Evolutionary conservation across 352 stramenopile species (phyloP), one percentile per base, ranked within the genome.

Genomic region (Salisapilia sapeloensis): DNA sequence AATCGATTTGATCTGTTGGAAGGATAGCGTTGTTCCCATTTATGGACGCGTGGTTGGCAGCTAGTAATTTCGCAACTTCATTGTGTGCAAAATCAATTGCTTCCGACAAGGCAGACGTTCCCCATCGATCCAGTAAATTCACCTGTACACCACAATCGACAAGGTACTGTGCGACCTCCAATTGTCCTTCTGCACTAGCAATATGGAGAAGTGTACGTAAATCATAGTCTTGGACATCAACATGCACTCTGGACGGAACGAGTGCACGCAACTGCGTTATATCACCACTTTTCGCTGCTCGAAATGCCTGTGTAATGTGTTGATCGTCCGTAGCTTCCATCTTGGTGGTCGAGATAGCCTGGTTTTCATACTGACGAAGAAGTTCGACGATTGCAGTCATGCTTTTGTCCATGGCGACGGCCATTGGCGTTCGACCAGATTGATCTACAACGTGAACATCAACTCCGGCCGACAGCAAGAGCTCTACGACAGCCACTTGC

Each of bases 51-150:
- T 79, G 56, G 29, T 78, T 62, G 0, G 48, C 52, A 27, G 75
- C 64, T 0, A 87, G 38, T 17, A 76, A 80, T 14, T 63, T 57
- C 2, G 72, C 72, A 9, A 87, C 37, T 4, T 77, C 49, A 33
- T 83, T 82, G 42, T 87, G 72, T 0, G 69, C 69, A 40, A 87
- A 87, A 44, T 78, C 56, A 4, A 84, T 56, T 0, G 72, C 72
- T 30, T 87, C 72, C 0, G 69, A 74, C 11, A 87, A 42, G 2
- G 72, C 53, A 0, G 72, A 83, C 10, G 59, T 83, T 3, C 69
- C 63, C 69, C 69, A 87, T 32, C 72, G 69, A 44, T 87, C 72
- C 8, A 87, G 38, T 22, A 78, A 34, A 21, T 87, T 87, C 10
- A 87, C 67, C 16, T 83, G 81, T 2, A 69, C 69, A 1, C 65